These are phyloP conservation scores for Tolypocladium endophyticum DNA, from an alignment of 2,329 filamentous ascomycete species.

Conservation along the genomic window DNA sequence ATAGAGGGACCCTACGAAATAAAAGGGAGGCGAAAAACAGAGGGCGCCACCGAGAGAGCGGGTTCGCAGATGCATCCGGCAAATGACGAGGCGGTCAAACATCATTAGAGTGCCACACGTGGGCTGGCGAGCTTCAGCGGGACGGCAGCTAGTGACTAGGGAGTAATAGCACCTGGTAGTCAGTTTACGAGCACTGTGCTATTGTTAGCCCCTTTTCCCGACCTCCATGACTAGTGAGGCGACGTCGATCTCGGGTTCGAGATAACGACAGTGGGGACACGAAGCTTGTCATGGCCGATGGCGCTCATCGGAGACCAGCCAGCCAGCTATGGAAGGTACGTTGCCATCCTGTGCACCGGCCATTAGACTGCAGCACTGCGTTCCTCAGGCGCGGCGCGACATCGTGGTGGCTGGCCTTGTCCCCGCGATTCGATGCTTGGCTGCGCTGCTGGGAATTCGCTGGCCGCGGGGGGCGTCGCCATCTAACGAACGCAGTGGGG, in stretches of 20 bases:
- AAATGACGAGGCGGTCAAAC: neutral
- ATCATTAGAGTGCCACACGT: neutral
- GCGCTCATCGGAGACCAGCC: neutral
- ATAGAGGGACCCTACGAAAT: neutral
- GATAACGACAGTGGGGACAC: neutral
- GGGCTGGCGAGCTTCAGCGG: neutral
- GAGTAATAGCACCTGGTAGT: no score
- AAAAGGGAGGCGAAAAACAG: constrained; percentile 2
- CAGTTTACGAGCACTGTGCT: no score
- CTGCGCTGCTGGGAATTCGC: no score
- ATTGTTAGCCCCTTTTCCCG: neutral
- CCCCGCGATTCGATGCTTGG: no score
- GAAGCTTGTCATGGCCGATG: neutral
- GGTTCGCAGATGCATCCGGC: neutral
- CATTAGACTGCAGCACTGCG: no score
- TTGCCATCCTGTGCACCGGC: no score
- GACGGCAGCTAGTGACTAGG: neutral
- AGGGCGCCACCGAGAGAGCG: neutral
- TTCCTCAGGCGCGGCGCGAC: no score
- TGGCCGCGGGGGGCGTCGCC: no score
- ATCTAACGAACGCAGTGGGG: no score
- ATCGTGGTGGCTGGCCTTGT: no score
- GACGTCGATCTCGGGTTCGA: neutral
- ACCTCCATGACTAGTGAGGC: neutral
- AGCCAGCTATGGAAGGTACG: no score